These are phyloP conservation scores for Cyberlindnera maclurae DNA, from an alignment of 805 yeast genomes.

Conservation along the genomic window DNA sequence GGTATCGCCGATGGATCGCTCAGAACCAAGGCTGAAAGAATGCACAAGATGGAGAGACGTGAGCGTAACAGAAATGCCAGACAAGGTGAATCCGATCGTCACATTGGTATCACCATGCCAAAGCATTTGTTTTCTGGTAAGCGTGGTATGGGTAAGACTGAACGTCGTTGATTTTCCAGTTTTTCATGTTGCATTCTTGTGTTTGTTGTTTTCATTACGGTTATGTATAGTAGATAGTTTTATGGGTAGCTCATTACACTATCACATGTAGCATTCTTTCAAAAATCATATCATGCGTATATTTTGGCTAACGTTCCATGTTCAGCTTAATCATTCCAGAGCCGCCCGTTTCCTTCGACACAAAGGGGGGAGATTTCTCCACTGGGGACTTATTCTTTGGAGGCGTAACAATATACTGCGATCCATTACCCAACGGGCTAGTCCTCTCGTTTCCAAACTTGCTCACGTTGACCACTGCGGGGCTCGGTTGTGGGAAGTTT, in stretches of 20 bases:
- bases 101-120: slow-evolving; percentile 74
- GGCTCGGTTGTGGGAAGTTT: slow-evolving; percentile 9
- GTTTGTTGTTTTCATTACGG: slow-evolving; percentile 1
- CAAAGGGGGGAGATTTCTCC: slow-evolving; percentile 4
- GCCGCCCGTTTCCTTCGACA: slow-evolving; percentile 11
- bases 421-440: neutral
- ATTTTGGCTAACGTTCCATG: no score
- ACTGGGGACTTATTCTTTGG: neutral
- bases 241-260: neutral
- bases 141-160: slow-evolving; percentile 91
- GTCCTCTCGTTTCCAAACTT: neutral
- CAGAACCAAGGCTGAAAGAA: slow-evolving; percentile 79
- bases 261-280: no score
- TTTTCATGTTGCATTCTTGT: neutral
- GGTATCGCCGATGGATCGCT: slow-evolving; percentile 79
- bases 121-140: slow-evolving; percentile 95
- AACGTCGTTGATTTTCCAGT: slow-evolving; percentile 64
- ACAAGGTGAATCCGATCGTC: slow-evolving; percentile 95
- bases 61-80: slow-evolving; percentile 89
- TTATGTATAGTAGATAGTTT: slow-evolving; percentile 1
- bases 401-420: no score
- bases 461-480: slow-evolving; percentile 12
- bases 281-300: no score
- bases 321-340: slow-evolving; percentile 10
- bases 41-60: slow-evolving; percentile 85